Percentiles rank a stretch among this genome's conserved stretches.
phyloP scores from a whole-genome alignment of 1,139 yeast species.

The Meyerozyma athensensis region DNA sequence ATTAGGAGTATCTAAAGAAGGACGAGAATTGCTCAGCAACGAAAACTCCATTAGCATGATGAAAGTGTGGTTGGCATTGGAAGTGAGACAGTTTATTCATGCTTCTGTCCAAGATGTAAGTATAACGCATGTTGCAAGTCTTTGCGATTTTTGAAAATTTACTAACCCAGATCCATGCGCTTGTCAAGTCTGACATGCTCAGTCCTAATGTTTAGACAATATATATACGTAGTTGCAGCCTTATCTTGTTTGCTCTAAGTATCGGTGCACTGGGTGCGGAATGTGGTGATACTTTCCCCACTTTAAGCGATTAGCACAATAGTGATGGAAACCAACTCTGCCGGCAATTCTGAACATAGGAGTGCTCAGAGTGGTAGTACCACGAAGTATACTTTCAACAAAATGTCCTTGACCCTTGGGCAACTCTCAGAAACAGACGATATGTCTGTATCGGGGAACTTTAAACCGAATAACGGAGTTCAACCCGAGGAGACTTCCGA shows the following conservation, averaged over 20 bases:
- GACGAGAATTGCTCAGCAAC: conserved; percentile 51
- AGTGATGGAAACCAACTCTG: conserved; percentile 2
- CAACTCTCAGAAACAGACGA: background rate
- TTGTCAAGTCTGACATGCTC: conserved; percentile 17
- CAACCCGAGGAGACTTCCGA: no score
- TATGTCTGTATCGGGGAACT: background rate
- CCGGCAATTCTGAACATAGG: background rate
- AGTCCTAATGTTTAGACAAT: conserved; percentile 12
- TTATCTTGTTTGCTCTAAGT: background rate
- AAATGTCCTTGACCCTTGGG: background rate
- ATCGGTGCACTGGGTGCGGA: background rate
- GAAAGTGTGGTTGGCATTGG: conserved; percentile 88
- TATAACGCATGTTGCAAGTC: conserved; percentile 12
- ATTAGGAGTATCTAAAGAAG: conserved; percentile 69
- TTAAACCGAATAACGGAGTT: no score
- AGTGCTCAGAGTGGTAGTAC: background rate
- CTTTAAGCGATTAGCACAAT: background rate
- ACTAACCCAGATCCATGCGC: conserved; percentile 27
- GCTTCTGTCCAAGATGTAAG: conserved; percentile 79
- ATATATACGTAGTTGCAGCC: background rate
- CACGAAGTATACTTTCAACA: background rate
- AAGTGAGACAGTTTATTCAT: conserved; percentile 79
- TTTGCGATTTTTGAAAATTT: conserved; percentile 5
- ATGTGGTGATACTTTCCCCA: conserved; percentile 1
- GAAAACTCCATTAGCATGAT: conserved; percentile 71